phyloP scores from a whole-genome alignment of 2,329 filamentous ascomycete genomes.

The Nemania serpens region DNA sequence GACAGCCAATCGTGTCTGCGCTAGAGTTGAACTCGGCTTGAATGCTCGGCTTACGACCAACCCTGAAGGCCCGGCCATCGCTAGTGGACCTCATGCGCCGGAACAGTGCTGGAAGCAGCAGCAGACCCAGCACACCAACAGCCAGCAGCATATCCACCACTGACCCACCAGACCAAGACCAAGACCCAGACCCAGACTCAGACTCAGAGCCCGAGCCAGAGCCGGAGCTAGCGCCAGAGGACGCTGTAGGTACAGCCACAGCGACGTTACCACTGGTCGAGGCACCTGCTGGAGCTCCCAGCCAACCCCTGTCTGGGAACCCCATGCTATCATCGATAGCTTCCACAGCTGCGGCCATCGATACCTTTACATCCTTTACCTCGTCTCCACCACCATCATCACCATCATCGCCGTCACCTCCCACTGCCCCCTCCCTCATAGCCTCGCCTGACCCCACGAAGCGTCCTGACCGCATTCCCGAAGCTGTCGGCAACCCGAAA shows the following conservation, averaged over 20 bases:
- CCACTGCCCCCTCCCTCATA: slow-evolving; percentile 35
- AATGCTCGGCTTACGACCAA: slow-evolving; percentile 57
- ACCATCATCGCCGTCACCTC: slow-evolving; percentile 39
- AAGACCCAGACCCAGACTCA: neutral
- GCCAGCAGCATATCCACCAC: slow-evolving; percentile 28
- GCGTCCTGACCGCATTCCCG: slow-evolving; percentile 29
- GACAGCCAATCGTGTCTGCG: slow-evolving; percentile 16
- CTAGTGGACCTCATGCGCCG: slow-evolving; percentile 55
- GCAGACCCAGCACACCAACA: slow-evolving; percentile 26
- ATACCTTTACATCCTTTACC: slow-evolving; percentile 33
- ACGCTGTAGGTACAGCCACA: slow-evolving; percentile 25
- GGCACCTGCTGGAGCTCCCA: slow-evolving; percentile 31
- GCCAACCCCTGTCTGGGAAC: slow-evolving; percentile 39
- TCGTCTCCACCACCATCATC: slow-evolving; percentile 37
- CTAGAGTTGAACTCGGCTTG: no score
- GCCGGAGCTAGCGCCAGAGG: slow-evolving; percentile 1
- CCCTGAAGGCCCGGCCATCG: slow-evolving; percentile 57
- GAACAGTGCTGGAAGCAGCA: slow-evolving; percentile 21
- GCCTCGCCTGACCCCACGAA: slow-evolving; percentile 42
- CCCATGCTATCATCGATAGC: slow-evolving; percentile 38
- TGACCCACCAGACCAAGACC: neutral
- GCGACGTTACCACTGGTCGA: slow-evolving; percentile 14
- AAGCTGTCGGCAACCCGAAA: slow-evolving; percentile 36
- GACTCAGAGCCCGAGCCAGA: slow-evolving; percentile 1
- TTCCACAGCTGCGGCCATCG: slow-evolving; percentile 25